phyloP scores from a whole-genome alignment of 805 yeast genomes.

The Pichia deserticola region DNA sequence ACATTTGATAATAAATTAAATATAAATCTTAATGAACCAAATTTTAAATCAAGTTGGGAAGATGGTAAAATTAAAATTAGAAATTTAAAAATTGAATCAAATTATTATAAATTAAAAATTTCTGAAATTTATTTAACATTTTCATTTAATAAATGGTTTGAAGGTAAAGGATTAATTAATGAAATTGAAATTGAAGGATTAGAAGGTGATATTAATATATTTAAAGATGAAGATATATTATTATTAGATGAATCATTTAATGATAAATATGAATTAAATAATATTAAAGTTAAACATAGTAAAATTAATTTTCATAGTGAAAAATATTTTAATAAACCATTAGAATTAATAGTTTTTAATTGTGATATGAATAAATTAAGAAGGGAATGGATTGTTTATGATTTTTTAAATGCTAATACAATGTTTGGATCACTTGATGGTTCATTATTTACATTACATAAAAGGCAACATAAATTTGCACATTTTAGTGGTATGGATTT shows the following conservation, averaged over 20 bases:
- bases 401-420: conserved; percentile 61
- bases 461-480: conserved; percentile 54
- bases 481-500: conserved; percentile 31
- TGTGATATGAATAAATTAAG: conserved; percentile 58
- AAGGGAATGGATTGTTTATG: conserved; percentile 51
- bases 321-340: conserved; percentile 22
- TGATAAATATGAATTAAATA: conserved; percentile 32
- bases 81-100: conserved; percentile 26
- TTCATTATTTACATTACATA: conserved; percentile 69
- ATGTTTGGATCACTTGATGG: conserved; percentile 71
- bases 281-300: conserved; percentile 45
- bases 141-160: conserved; percentile 48
- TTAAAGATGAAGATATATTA: conserved; percentile 9
- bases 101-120: conserved; percentile 30
- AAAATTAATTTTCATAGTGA: conserved; percentile 29
- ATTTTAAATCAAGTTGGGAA: conserved; percentile 38
- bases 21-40: conserved; percentile 22
- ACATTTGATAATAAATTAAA: conserved; percentile 27
- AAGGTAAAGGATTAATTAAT: conserved; percentile 45
- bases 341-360: conserved; percentile 53
- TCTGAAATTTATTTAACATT: conserved; percentile 38
- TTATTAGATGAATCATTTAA: conserved; percentile 19
- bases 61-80: conserved; percentile 44
- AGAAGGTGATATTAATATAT: conserved; percentile 29
- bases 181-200: conserved; percentile 43